Conservation (phyloP, 78 protist species). For the slime mould (Dictyostelium discoideum) region dicty_2.7 NC_007088.5:1349001-1349500, state of each 20-base stretch:
- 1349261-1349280: slow-evolving; percentile 69
- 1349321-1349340: neutral
- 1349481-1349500: slow-evolving; percentile 44
- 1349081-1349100: slow-evolving; percentile 54
- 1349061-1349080: slow-evolving; percentile 45
- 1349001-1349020: slow-evolving; percentile 59
- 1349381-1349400: slow-evolving; percentile 13
- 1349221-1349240: slow-evolving; percentile 54
- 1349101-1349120: slow-evolving; percentile 66
- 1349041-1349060: slow-evolving; percentile 60
- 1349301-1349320: slow-evolving; percentile 12
- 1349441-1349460: slow-evolving; percentile 3
- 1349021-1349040: slow-evolving; percentile 68
- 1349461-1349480: slow-evolving; percentile 45
- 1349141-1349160: slow-evolving; percentile 68
- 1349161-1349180: slow-evolving; percentile 50
- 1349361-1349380: neutral
- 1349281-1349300: slow-evolving; percentile 52
- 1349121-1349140: slow-evolving; percentile 68
- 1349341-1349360: neutral
- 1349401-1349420: slow-evolving; percentile 44
- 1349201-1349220: slow-evolving; percentile 13
- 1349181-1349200: slow-evolving; percentile 9
- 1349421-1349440: slow-evolving; percentile 27
- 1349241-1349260: slow-evolving; percentile 19